Percentiles rank a stretch among this genome's conserved stretches.
Evolutionary conservation across 306 rosid species (phyloP).

Genomic region (Begonia fuchsioides): DNA sequence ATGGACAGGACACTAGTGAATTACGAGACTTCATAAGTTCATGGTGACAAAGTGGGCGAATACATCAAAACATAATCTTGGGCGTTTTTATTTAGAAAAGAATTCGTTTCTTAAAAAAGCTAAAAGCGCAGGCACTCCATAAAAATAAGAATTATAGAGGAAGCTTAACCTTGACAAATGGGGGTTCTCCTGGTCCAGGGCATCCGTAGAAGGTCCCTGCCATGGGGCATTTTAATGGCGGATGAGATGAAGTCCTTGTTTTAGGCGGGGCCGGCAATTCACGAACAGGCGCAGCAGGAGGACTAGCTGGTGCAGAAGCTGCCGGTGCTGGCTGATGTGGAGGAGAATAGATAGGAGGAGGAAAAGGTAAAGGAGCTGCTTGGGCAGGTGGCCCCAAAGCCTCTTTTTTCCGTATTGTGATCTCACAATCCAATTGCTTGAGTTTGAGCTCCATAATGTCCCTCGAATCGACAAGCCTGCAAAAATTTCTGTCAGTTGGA

Average conservation of each 20-base stretch:
- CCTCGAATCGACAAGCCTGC: slow-evolving; percentile 73
- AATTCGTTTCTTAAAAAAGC: neutral
- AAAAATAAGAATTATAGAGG: too few species aligned
- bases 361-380: slow-evolving; percentile 7
- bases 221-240: slow-evolving; percentile 63
- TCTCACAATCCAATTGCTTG: slow-evolving; percentile 58
- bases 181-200: slow-evolving; percentile 66
- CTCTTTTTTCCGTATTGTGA: slow-evolving; percentile 51
- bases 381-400: slow-evolving; percentile 56
- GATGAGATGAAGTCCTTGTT: slow-evolving; percentile 52
- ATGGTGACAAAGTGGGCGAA: too few species aligned
- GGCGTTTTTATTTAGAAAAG: neutral
- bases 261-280: slow-evolving; percentile 41
- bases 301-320: slow-evolving; percentile 8
- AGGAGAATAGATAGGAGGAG: slow-evolving; percentile 12
- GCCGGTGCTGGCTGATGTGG: slow-evolving; percentile 25
- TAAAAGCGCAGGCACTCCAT: too few species aligned
- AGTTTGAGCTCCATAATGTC: slow-evolving; percentile 66
- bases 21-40: too few species aligned
- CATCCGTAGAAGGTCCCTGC: slow-evolving; percentile 75
- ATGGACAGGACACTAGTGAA: too few species aligned
- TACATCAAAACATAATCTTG: neutral
- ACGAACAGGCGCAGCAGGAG: slow-evolving; percentile 33
- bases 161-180: slow-evolving; percentile 53
- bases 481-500: neutral